Evolutionary conservation across 1,284 basidiomycete genomes (phyloP).

Genomic region (Fomitopsis pinicola): DNA sequence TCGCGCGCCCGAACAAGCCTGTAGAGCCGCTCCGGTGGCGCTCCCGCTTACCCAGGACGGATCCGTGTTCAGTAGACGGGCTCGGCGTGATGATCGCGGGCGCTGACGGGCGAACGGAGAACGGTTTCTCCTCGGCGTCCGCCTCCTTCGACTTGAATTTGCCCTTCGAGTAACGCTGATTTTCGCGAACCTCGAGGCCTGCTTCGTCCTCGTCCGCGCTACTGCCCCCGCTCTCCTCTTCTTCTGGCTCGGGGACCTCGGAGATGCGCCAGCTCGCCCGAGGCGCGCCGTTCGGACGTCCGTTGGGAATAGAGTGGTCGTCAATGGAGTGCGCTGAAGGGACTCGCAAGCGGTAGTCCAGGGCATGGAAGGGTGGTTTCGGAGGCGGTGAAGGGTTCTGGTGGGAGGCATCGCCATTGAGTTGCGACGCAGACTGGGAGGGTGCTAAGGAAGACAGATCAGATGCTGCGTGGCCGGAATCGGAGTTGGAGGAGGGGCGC

Average conservation of each 20-base stretch:
- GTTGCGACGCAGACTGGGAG: slow-evolving; percentile 43
- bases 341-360: slow-evolving; percentile 30
- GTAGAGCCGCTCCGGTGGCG: slow-evolving; percentile 15
- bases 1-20: slow-evolving; percentile 21
- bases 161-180: slow-evolving; percentile 42
- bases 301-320: slow-evolving; percentile 37
- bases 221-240: slow-evolving; percentile 24
- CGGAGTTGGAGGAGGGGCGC: slow-evolving; percentile 12
- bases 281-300: slow-evolving; percentile 6
- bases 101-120: slow-evolving; percentile 11
- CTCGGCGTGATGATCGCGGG: slow-evolving; percentile 1
- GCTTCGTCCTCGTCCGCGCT: slow-evolving; percentile 33
- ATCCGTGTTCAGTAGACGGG: not conserved
- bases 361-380: not conserved
- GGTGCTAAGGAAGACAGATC: slow-evolving; percentile 36
- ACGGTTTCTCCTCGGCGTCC: slow-evolving; percentile 10
- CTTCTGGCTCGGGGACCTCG: slow-evolving; percentile 33
- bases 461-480: slow-evolving; percentile 23
- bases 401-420: slow-evolving; percentile 11
- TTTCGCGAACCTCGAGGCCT: slow-evolving; percentile 50
- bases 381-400: slow-evolving; percentile 9
- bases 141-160: slow-evolving; percentile 9
- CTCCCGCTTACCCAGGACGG: slow-evolving; percentile 12
- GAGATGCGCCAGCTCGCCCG: slow-evolving; percentile 32
- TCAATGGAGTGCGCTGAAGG: slow-evolving; percentile 57